phyloP scores from a whole-genome alignment of 176 grass and related monocot species.

The barley (Hordeum vulgare) region MorexV3_pseudomolecules_assembly NC_058524.1:189035572-189036071 shows the following conservation, averaged over 20 bases:
- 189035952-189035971: background rate
- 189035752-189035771: background rate
- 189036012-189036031: background rate
- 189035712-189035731: background rate
- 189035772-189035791: background rate
- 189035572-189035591: background rate
- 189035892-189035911: background rate
- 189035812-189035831: background rate
- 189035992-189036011: conserved; percentile 1
- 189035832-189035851: background rate
- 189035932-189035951: background rate
- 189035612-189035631: background rate
- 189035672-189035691: background rate
- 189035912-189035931: background rate
- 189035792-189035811: conserved; percentile 19
- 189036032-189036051: background rate
- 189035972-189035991: background rate
- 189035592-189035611: background rate
- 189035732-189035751: background rate
- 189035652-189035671: background rate
- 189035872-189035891: background rate
- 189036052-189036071: background rate
- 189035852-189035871: background rate
- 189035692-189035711: background rate
- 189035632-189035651: background rate